phyloP scores from a whole-genome alignment of 768 basidiomycete species.

The Russula lepida region DNA sequence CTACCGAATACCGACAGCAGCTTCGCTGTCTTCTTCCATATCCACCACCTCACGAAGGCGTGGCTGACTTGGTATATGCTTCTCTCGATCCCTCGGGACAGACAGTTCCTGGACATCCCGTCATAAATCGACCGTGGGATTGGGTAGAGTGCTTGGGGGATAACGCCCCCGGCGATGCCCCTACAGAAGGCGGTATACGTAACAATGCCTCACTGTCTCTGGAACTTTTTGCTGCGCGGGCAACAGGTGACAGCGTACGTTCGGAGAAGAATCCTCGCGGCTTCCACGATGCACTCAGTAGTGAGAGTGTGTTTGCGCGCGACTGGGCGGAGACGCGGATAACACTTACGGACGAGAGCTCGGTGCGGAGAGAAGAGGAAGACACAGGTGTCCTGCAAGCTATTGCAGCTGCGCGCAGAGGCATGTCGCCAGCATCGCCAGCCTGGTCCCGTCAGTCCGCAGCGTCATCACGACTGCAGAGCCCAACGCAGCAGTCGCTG shows the following conservation, averaged over 20 bases:
- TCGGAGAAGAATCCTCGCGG: constrained; percentile 31
- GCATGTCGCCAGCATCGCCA: constrained; percentile 43
- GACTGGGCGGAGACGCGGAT: constrained; percentile 73
- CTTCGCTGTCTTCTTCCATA: constrained; percentile 51
- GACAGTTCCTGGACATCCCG: constrained; percentile 40
- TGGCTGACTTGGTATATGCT: constrained; percentile 50
- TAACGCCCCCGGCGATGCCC: constrained; percentile 33
- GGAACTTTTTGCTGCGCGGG: constrained; percentile 56
- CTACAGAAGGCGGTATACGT: constrained; percentile 35
- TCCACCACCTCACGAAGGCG: constrained; percentile 40
- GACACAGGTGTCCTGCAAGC: constrained; percentile 27
- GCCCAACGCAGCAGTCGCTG: constrained; percentile 36
- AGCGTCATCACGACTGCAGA: constrained; percentile 32
- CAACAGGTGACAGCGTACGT: constrained; percentile 46
- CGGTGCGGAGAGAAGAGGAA: constrained; percentile 23
- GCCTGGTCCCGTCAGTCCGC: constrained; percentile 33
- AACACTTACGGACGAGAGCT: constrained; percentile 32
- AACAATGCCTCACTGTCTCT: constrained; percentile 67
- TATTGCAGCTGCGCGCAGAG: constrained; percentile 33
- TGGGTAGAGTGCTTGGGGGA: constrained; percentile 78
- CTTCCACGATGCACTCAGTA: constrained; percentile 56
- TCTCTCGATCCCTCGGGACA: constrained; percentile 48
- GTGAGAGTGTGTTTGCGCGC: constrained; percentile 58
- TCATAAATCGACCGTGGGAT: constrained; percentile 77
- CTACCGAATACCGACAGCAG: constrained; percentile 48